Percentiles rank a stretch among this genome's conserved stretches.
Evolutionary conservation across 139 green algal genomes (phyloP).

Genomic region (Picochlorum sp.): DNA sequence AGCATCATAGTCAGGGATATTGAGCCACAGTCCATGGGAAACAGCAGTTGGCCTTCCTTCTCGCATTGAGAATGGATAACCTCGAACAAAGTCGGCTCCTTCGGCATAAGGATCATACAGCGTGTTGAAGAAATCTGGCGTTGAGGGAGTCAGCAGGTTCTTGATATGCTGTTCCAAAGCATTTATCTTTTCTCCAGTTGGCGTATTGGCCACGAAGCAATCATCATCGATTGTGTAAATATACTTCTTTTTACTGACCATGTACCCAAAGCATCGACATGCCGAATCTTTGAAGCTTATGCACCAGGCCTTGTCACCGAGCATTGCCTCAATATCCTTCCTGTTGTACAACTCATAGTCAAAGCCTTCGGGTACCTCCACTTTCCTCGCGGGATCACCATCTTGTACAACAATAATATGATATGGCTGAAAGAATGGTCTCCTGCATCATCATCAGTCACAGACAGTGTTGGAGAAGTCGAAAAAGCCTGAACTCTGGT

Average conservation of each 20-base stretch:
- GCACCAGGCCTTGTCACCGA: slow-evolving; percentile 86
- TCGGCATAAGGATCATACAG: slow-evolving; percentile 87
- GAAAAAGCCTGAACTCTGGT: too few species aligned
- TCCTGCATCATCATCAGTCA: slow-evolving; percentile 20
- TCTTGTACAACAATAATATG: slow-evolving; percentile 89
- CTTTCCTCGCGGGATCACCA: slow-evolving; percentile 68
- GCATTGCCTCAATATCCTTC: slow-evolving; percentile 89
- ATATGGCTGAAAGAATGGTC: slow-evolving; percentile 80
- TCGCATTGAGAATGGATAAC: slow-evolving; percentile 71
- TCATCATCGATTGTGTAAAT: slow-evolving; percentile 97
- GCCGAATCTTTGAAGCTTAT: slow-evolving; percentile 95
- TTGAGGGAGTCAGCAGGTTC: slow-evolving; percentile 85
- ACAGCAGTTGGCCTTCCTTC: slow-evolving; percentile 84
- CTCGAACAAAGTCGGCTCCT: slow-evolving; percentile 64
- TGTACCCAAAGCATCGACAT: slow-evolving; percentile 91
- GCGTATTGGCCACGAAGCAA: slow-evolving; percentile 84
- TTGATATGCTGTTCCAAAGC: slow-evolving; percentile 91
- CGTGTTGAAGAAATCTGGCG: slow-evolving; percentile 97
- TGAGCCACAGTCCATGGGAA: slow-evolving; percentile 93
- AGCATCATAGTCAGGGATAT: slow-evolving; percentile 97
- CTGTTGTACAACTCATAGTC: slow-evolving; percentile 92
- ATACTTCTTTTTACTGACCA: slow-evolving; percentile 89
- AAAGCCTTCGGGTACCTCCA: slow-evolving; percentile 70
- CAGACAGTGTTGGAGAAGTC: neutral
- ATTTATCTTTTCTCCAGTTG: slow-evolving; percentile 78